Percentiles rank a stretch among this genome's conserved stretches.
Conservation (phyloP, 1,284 basidiomycete species). For the Trichosporon inkin region DNA sequence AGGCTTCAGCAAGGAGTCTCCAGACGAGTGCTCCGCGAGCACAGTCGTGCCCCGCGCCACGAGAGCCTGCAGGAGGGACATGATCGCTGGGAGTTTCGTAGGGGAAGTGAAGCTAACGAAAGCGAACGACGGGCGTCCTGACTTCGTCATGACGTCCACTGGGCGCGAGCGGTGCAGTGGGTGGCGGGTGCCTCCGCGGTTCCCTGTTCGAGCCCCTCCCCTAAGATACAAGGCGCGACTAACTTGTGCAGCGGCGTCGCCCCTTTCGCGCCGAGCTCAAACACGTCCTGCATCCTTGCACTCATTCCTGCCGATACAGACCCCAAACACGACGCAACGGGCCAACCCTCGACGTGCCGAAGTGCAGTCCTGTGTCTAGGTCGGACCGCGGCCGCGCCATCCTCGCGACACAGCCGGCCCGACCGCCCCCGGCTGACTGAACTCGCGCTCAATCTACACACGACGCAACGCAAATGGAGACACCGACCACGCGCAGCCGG, state of each 20-base stretch:
- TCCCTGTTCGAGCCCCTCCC: not conserved
- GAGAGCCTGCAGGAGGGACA: conserved; percentile 69
- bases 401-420: too few species aligned
- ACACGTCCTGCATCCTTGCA: not conserved
- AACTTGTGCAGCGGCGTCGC: not conserved
- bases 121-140: not conserved
- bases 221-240: conserved; percentile 1
- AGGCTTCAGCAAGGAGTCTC: conserved; percentile 76
- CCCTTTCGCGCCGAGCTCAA: not conserved
- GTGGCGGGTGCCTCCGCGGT: conserved; percentile 8
- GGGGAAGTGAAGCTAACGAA: not conserved
- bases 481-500: conserved; percentile 18
- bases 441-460: not conserved
- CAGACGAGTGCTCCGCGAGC: conserved; percentile 74
- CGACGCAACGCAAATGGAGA: conserved; percentile 11
- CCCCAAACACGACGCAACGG: too few species aligned
- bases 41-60: conserved; percentile 74
- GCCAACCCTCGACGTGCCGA: too few species aligned
- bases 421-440: not conserved
- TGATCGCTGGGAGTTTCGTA: conserved; percentile 13
- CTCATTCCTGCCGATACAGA: not conserved
- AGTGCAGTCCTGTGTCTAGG: too few species aligned
- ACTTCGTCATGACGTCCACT: not conserved
- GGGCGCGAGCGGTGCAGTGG: too few species aligned
- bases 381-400: too few species aligned